phyloP scores from a whole-genome alignment of 2,329 filamentous ascomycete species.

The Pestalotiopsis sp. region DNA sequence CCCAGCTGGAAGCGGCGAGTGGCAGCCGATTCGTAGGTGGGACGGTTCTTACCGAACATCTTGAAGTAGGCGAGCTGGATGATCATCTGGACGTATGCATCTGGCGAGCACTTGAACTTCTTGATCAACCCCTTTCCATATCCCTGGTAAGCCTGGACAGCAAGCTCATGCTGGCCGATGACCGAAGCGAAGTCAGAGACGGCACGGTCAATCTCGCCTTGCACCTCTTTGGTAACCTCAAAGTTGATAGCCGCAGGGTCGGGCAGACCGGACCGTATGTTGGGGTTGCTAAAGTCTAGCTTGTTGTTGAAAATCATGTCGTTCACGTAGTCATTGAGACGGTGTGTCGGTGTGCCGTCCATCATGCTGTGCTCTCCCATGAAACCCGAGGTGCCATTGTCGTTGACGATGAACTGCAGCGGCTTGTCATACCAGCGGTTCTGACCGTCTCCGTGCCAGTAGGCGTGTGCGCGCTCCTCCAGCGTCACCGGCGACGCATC shows the following conservation, averaged over 20 bases:
- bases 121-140: conserved; percentile 99
- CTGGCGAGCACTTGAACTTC: conserved; percentile 98
- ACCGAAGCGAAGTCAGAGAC: conserved; percentile 77
- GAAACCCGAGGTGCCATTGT: conserved; percentile 97
- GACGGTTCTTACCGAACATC: conserved; percentile 97
- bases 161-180: conserved; percentile 86
- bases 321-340: conserved; percentile 93
- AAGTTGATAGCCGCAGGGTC: conserved; percentile 81
- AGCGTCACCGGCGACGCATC: conserved; percentile 89
- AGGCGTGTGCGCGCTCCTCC: conserved; percentile 92
- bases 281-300: conserved; percentile 81
- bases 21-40: conserved; percentile 95
- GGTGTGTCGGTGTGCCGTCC: conserved; percentile 97
- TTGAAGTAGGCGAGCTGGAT: conserved; percentile 98
- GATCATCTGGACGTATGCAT: conserved; percentile 97
- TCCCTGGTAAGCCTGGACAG: conserved; percentile 93
- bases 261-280: conserved; percentile 79
- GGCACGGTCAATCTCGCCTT: conserved; percentile 79
- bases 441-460: conserved; percentile 96
- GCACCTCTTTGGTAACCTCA: conserved; percentile 72
- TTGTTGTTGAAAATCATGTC: conserved; percentile 92
- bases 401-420: conserved; percentile 95
- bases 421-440: conserved; percentile 99
- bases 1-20: conserved; percentile 95
- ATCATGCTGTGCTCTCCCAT: conserved; percentile 99